Base-by-base conservation (phyloP, 2,329 filamentous ascomycete genomes). In the Alternaria dauci region DNA sequence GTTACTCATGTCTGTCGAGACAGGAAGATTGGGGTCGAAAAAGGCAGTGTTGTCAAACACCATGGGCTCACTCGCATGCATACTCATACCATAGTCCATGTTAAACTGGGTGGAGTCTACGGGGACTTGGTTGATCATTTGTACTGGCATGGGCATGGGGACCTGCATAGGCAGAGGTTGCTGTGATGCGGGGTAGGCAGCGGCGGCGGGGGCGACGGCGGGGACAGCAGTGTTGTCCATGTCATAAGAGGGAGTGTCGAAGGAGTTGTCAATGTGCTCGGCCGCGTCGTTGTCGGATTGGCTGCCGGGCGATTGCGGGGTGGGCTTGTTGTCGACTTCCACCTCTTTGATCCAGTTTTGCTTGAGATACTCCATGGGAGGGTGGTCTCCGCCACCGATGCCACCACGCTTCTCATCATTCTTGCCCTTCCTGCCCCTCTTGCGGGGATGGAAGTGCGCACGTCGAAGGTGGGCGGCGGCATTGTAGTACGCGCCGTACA, bases 401-500 rank as follows among this genome's bases (percentile, higher is more conserved):
- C 86, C 87, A 50, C 86, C 86, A 48, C 87, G 81, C 68, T 85
- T 84, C 76, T 88, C 85, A 62, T 85, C 85, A 58, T 85, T 84
- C 72, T 86, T 87, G 47, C 84, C 83, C 69, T 81, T 81, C 50
- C 86, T 80, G 8, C 86, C 87, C 23, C 85, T 81, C 74, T 87
- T 86, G 67, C 86, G 84, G 1, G 87, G 89, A 73, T 91, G 91
- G 83, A 97, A 98, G 76, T 98, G 94, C 0, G 91, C 90, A 51
- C 94, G 89, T 42, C 94, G 87, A 8, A 98, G 85, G 76, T 98
- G 94, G 0, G 93, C 94, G 0, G 93, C 93, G 0, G 94, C 94
- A 71, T 98, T 98, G 81, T 98, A 97, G 80, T 97, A 95, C 16
- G 91, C 92, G 4, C 91, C 91, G 70, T 98, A 98, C 59, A 87